Percentiles rank a stretch among this genome's conserved stretches.
phyloP scores from a whole-genome alignment of 2,329 filamentous ascomycete species.

The Epicoccum sorghinum region DNA sequence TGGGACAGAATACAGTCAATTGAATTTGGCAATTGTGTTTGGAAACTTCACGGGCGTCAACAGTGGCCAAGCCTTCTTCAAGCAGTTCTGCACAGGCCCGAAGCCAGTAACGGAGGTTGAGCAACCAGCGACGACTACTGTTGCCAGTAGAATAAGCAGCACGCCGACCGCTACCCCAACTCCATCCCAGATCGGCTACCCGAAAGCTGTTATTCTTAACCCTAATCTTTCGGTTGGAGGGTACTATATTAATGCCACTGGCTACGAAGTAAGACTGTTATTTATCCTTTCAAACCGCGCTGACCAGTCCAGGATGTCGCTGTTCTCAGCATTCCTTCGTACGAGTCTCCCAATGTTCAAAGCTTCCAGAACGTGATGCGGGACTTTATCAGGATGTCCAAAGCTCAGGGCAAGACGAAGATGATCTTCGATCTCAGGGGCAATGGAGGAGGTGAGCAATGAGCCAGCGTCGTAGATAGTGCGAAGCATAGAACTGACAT shows the following conservation, averaged over 20 bases:
- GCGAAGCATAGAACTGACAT: not conserved
- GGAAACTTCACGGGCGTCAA: constrained; percentile 44
- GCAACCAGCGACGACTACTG: constrained; percentile 17
- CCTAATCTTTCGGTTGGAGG: constrained; percentile 49
- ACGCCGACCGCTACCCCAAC: constrained; percentile 25
- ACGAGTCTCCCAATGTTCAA: constrained; percentile 39
- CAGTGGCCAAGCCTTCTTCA: constrained; percentile 50
- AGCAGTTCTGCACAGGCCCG: constrained; percentile 46
- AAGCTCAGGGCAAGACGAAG: constrained; percentile 60
- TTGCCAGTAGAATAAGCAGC: constrained; percentile 21
- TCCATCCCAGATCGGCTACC: constrained; percentile 46
- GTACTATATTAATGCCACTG: constrained; percentile 52
- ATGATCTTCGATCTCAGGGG: constrained; percentile 68
- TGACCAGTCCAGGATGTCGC: constrained; percentile 51
- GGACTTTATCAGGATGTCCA: constrained; percentile 56
- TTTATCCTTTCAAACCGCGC: constrained; percentile 37
- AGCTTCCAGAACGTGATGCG: constrained; percentile 50
- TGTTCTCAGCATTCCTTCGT: constrained; percentile 54
- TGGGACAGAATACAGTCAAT: constrained; percentile 38
- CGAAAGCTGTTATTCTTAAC: constrained; percentile 46
- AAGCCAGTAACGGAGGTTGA: constrained; percentile 17
- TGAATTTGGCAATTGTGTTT: constrained; percentile 41
- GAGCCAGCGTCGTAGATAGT: not conserved
- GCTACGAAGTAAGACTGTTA: constrained; percentile 44
- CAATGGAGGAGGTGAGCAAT: constrained; percentile 57